Base-by-base conservation (phyloP, 257 asterid genomes). In the Cynanchum wilfordii region DNA sequence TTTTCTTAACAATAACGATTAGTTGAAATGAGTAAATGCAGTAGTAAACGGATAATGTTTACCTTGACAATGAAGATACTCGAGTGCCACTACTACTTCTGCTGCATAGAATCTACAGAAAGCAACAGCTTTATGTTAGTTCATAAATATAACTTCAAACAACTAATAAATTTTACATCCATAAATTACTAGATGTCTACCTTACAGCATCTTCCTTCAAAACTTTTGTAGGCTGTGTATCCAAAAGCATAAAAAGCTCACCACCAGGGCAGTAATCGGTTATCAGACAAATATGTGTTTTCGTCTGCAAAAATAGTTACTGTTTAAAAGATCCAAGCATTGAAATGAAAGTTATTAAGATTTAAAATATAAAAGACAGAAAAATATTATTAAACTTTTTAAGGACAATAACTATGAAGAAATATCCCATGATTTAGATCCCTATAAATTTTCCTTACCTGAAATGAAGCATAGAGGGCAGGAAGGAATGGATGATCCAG, bases 11-110 rank as follows among this genome's bases (percentile, higher is more conserved):
- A 2, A 49, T 22, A 52, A 17, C 20, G 11, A 52, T 20, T 30
- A 19, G 12, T n/a, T 33, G 33, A 25, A 50, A 50, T 22, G 42
- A 52, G 9, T 40, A 13, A 36, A 54, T 55, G n/a, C 13, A 20
- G 16, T 20, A 10, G 50, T 68, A 60, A 17, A 49, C 7, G 44
- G 55, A 67, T 63, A 55, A 68, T 62, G 30, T 62, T 59, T 85
- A 91, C 98, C 99, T 92, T 90, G 98, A 74, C 97, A 95, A 80
- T 95, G 99, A 84, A 95, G 99, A 82, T 95, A 95, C 86, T 95
- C 99, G 56, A 95, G 85, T 22, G 99, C 99, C 72, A 94, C 90
- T 47, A 95, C 66, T 40, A 95, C 98, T 84, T 95, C 96, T 69
- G 96, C 92, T 45, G 97, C 98, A 75, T 87, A 95, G 86, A 91